These are phyloP conservation scores for Candida mesenterica DNA, from an alignment of 1,139 yeast genomes.

Conservation along the genomic window DNA sequence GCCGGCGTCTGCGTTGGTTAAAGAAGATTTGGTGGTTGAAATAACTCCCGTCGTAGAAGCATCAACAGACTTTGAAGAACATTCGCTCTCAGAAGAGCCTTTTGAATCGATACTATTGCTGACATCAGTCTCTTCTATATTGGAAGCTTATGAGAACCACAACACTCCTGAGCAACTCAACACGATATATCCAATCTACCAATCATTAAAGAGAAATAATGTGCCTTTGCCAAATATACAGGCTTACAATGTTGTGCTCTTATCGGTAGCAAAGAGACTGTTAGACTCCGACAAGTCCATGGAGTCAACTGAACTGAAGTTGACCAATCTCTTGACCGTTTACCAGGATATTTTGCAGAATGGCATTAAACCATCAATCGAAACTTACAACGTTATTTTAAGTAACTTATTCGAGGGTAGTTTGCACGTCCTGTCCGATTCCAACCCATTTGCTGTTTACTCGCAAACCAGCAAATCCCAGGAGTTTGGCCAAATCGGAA, in stretches of 20 bases:
- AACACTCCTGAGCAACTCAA: conserved; percentile 10
- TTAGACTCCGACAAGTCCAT: conserved; percentile 25
- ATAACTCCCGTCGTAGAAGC: too few relatives aligned
- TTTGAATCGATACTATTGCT: conserved; percentile 15
- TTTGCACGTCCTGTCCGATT: conserved; percentile 23
- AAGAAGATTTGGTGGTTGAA: too few relatives aligned
- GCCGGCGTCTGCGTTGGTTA: too few relatives aligned
- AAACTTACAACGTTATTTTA: conserved; percentile 55
- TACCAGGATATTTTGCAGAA: conserved; percentile 58
- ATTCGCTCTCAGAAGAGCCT: background rate
- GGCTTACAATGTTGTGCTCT: conserved; percentile 36
- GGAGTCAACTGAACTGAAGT: conserved; percentile 34
- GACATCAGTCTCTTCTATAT: conserved; percentile 17
- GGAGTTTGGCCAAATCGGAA: conserved; percentile 63
- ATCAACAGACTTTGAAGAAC: too few relatives aligned
- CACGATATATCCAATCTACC: conserved; percentile 43
- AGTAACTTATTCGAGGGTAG: conserved; percentile 52
- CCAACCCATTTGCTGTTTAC: conserved; percentile 9
- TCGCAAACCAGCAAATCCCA: conserved; percentile 26
- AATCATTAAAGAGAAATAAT: conserved; percentile 39
- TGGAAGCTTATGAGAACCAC: conserved; percentile 3
- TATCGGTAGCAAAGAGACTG: conserved; percentile 31
- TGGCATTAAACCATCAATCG: conserved; percentile 49
- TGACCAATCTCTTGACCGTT: conserved; percentile 61
- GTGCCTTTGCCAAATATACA: conserved; percentile 32